These are phyloP conservation scores for Stentor coeruleus DNA, from an alignment of 73 alveolate genomes.

Conservation along the genomic window DNA sequence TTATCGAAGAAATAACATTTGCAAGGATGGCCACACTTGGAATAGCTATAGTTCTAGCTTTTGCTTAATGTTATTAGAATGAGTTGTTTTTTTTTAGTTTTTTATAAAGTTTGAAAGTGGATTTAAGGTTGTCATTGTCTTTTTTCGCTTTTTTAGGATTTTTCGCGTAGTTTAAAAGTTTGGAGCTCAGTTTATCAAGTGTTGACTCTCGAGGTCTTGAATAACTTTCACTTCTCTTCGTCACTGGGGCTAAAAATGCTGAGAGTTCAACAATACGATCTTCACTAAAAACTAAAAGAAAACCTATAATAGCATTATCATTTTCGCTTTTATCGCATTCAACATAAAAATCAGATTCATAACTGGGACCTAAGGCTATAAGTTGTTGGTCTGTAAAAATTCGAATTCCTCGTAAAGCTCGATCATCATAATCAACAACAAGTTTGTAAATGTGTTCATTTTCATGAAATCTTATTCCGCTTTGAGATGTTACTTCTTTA, in stretches of 20 bases:
- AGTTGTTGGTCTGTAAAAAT: background rate
- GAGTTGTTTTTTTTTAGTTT: background rate
- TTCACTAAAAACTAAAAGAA: background rate
- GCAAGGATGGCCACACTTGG: no score
- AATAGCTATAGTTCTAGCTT: no score
- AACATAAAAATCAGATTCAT: background rate
- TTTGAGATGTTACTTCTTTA: background rate
- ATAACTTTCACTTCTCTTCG: no score
- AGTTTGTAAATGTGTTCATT: background rate
- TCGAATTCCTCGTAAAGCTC: background rate
- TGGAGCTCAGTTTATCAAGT: background rate
- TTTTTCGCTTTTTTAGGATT: background rate
- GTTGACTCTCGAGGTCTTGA: background rate
- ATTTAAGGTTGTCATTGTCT: background rate
- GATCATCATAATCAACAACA: background rate
- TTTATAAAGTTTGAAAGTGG: background rate
- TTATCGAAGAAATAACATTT: background rate
- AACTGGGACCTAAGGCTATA: background rate
- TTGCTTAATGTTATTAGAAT: no score
- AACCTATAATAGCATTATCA: background rate
- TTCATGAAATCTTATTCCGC: background rate
- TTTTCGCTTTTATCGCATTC: background rate
- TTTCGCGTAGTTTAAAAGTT: no score
- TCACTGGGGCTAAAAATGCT: background rate
- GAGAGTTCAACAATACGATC: background rate